Evolutionary conservation across 495 filamentous ascomycete species (phyloP), one percentile per base, ranked within the genome.

Genomic region (Aspergillus egyptiacus): DNA sequence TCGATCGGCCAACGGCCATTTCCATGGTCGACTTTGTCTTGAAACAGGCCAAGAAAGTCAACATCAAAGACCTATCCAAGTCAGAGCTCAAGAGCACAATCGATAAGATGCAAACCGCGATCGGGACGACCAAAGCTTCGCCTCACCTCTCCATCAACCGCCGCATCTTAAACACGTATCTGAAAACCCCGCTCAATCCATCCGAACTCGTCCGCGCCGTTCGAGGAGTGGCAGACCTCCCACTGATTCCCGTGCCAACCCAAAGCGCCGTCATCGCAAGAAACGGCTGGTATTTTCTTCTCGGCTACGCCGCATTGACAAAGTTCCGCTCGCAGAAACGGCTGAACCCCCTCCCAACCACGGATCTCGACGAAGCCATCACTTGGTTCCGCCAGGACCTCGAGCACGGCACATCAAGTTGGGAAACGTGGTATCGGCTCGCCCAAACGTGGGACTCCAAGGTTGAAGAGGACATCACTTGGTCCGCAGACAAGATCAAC

Each of bases 401-500:
- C 2, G 85, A 95, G 54, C 89, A 89, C 60, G 85, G 81, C 13
- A 79, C 81, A 1, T 84, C 91, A 22, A 81, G 83, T 38, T 99
- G 93, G 93, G 91, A 97, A 63, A 83, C 91, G 0, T 99, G 93
- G 94, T 96, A 91, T 63, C 82, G 93, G 38, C 75, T 96, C 5
- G 93, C 84, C 9, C 93, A 99, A 56, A 85, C 86, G 18, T 94
- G 91, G 61, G 93, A 97, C 61, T 81, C 83, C 19, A 87, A 94
- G 59, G 66, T 97, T 37, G 94, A 99, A 49, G 94, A 99, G 60
- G 80, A 84, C 2, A 85, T 94, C 9, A 83, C 90, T 5, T 97
- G 94, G 93, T 84, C 82, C n/a, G 86, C 93, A 3, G 94, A 99
- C 46, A 94, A 94, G 59, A 82, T 97, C 62, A 96, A 97, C 65